Evolutionary conservation across 208 protist species (phyloP), one percentile per base, ranked within the genome.

Genomic region (Angomonas desouzai): DNA sequence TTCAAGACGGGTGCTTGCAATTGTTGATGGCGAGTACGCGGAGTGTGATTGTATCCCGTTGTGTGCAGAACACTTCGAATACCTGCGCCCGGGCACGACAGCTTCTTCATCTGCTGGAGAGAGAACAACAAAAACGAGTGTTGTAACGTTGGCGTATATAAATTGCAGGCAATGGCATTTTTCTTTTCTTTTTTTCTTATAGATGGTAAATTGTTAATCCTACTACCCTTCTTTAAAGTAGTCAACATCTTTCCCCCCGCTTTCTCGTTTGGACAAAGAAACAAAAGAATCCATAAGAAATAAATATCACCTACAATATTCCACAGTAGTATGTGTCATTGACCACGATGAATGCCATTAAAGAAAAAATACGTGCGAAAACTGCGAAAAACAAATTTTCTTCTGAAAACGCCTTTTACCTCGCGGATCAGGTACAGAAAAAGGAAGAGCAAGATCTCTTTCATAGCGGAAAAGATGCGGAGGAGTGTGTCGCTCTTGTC

Each of bases 11-110:
- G 40, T 74, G 68, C 28, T 53, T 68, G 27, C 76, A 82, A 16
- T 23, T 94, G 30, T 77, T 94, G 32, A 88, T 91, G 76, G 83
- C 85, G 25, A 76, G 88, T 25, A 66, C 76, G 47, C 68, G 83
- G n/a, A 81, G 79, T 32, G 83, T 94, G 57, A 64, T 92, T 22
- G 74, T 92, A 13, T 76, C 85, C 30, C 75, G 30, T 28, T 43
- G 0, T 68, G 67, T 13, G 62, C 89, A 40, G 70, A 68, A 38
- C 68, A 68, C 13, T 70, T 72, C 23, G 76, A 82, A 6, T 38
- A 64, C 28, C 62, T 88, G 22, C 72, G 91, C 7, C 32, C 9
- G 51, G 28, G 25, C 7, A 57, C 9, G 51, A 23, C 51, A 16
- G 30, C 10, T 57, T 3, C 3, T 93, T 48, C 69, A 73, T 27